A percentile compares a stretch with the other conserved stretches of the same genome.
Conservation (phyloP, 108 stramenopile species). For the Conticribra weissflogii region DNA sequence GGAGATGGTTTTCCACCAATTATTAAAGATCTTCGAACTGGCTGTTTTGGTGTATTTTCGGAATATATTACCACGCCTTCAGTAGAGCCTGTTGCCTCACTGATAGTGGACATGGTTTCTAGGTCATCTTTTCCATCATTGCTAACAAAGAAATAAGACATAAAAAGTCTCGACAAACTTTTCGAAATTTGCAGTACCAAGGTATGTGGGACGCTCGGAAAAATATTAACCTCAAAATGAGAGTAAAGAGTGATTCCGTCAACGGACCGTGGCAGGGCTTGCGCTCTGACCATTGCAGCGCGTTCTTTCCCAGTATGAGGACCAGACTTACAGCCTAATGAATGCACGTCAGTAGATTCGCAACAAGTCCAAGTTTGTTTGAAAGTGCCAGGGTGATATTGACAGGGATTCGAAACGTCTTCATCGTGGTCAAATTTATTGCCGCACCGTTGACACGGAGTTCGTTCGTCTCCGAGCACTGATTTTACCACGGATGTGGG, state of each 20-base stretch:
- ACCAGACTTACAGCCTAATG: slow-evolving; percentile 50
- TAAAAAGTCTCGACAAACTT: slow-evolving; percentile 45
- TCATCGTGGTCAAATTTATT: slow-evolving; percentile 43
- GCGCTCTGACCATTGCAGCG: slow-evolving; percentile 47
- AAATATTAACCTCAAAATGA: slow-evolving; percentile 58
- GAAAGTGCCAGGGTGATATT: slow-evolving; percentile 40
- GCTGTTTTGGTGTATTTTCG: slow-evolving; percentile 24
- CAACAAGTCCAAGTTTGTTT: slow-evolving; percentile 45
- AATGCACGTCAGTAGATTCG: slow-evolving; percentile 4
- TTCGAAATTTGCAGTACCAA: slow-evolving; percentile 49
- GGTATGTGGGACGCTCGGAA: slow-evolving; percentile 46
- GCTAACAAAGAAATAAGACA: slow-evolving; percentile 47
- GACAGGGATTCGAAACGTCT: slow-evolving; percentile 42
- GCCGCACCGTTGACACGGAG: slow-evolving; percentile 48
- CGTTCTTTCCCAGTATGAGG: slow-evolving; percentile 58
- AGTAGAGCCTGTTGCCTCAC: slow-evolving; percentile 23
- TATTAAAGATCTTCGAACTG: slow-evolving; percentile 21
- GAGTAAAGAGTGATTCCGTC: slow-evolving; percentile 51
- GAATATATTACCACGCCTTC: slow-evolving; percentile 23
- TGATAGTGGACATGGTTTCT: slow-evolving; percentile 20
- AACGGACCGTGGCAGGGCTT: slow-evolving; percentile 47
- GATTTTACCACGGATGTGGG: slow-evolving; percentile 38
- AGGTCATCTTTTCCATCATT: slow-evolving; percentile 31
- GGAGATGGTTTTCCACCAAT: slow-evolving; percentile 46
- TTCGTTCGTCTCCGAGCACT: slow-evolving; percentile 38